Percentiles rank a stretch among this genome's conserved stretches.
Evolutionary conservation across 2,329 filamentous ascomycete species (phyloP).

Genomic region (Diaporthe sp.): DNA sequence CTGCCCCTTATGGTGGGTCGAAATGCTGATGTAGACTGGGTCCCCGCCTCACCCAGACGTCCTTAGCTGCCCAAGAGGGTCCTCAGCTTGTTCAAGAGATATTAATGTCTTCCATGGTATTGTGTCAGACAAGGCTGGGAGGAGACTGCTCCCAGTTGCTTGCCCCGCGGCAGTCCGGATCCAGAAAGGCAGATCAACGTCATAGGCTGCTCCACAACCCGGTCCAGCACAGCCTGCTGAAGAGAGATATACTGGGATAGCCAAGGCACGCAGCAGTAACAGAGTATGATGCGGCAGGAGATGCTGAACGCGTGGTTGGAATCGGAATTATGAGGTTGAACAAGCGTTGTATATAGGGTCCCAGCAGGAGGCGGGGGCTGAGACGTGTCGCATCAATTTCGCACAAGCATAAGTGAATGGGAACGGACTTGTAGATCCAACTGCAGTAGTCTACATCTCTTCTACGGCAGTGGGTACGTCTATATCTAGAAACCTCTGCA

Average conservation of each 20-base stretch:
- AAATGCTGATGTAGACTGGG: neutral
- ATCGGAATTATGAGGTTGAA: neutral
- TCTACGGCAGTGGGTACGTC: neutral
- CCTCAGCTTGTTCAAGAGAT: neutral
- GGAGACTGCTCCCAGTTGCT: neutral
- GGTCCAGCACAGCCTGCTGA: neutral
- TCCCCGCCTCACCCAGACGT: neutral
- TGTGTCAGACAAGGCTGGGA: neutral
- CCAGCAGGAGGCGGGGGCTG: too few species aligned
- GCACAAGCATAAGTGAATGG: neutral
- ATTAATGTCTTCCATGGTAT: neutral
- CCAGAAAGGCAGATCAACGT: neutral
- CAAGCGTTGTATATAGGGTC: neutral
- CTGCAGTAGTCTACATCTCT: neutral
- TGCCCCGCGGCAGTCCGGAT: neutral
- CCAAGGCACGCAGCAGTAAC: neutral
- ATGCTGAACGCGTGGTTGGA: neutral
- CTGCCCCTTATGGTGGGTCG: neutral
- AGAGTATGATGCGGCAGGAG: neutral
- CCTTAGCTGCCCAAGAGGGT: neutral
- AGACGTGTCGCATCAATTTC: neutral
- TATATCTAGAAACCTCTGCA: neutral
- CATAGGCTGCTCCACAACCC: constrained; percentile 9
- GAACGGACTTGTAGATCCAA: neutral
- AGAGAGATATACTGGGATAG: neutral